These are phyloP conservation scores for Periconia macrospinosa DNA, from an alignment of 2,329 filamentous ascomycete genomes.

Conservation along the genomic window DNA sequence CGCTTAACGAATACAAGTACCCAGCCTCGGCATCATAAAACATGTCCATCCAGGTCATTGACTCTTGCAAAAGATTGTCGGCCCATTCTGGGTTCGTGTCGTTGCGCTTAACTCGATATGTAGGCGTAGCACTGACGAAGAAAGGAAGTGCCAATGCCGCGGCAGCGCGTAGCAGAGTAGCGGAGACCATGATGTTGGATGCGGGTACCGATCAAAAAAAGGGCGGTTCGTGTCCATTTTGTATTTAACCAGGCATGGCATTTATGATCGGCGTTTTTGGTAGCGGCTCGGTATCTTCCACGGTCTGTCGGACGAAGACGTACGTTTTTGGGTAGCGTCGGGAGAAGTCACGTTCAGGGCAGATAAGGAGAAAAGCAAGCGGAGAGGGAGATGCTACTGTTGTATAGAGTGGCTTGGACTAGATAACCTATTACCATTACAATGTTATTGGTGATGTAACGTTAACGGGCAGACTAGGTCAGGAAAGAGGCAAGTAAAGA, in stretches of 20 bases:
- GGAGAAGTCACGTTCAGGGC: neutral
- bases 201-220: neutral
- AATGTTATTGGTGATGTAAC: neutral
- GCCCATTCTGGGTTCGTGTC: neutral
- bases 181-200: neutral
- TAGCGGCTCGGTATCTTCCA: neutral
- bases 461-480: no score
- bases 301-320: neutral
- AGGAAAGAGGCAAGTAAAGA: neutral
- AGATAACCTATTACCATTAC: neutral
- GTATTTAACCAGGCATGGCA: neutral
- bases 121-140: neutral
- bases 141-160: neutral
- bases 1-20: constrained; percentile 56
- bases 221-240: neutral
- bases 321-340: neutral
- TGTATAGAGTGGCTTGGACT: no score
- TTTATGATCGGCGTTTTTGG: neutral
- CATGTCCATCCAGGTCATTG: constrained; percentile 58
- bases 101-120: neutral
- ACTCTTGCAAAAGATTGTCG: constrained; percentile 42
- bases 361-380: no score
- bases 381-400: no score
- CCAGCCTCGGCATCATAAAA: constrained; percentile 56
- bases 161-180: neutral